A percentile compares a stretch with the other conserved stretches of the same genome.
These are phyloP conservation scores for Endoconidiophora polonica DNA, from an alignment of 2,329 filamentous ascomycete species.

Conservation along the genomic window DNA sequence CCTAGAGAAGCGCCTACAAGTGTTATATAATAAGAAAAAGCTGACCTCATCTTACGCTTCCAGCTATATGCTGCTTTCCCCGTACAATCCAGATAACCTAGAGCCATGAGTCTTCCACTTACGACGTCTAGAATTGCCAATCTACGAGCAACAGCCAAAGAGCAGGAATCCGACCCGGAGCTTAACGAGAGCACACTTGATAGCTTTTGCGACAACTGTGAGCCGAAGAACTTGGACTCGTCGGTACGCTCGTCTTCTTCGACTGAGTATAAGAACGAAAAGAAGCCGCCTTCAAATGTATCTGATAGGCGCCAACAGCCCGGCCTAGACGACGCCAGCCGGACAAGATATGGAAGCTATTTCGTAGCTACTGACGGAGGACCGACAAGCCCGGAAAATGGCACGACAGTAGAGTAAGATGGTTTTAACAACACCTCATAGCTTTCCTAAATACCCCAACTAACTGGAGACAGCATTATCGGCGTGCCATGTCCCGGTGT, in stretches of 20 bases:
- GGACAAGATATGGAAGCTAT: not conserved
- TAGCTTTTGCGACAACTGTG: not conserved
- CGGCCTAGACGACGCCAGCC: too few relatives aligned
- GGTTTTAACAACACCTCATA: not conserved
- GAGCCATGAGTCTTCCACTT: too few relatives aligned
- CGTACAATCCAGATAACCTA: too few relatives aligned
- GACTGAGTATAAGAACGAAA: too few relatives aligned
- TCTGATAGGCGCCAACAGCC: too few relatives aligned
- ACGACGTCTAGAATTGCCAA: not conserved
- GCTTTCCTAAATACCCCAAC: not conserved
- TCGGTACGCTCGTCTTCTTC: too few relatives aligned
- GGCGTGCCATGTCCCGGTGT: conserved; percentile 37
- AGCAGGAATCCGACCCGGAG: not conserved
- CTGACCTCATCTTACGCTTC: too few relatives aligned
- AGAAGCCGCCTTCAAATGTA: too few relatives aligned
- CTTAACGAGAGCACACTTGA: not conserved
- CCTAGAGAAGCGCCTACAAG: too few relatives aligned
- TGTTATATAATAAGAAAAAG: too few relatives aligned
- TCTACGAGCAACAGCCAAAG: not conserved
- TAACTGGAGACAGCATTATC: conserved; percentile 22
- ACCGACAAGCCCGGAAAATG: not conserved
- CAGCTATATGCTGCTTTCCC: too few relatives aligned
- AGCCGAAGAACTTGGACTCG: too few relatives aligned
- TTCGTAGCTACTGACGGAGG: conserved; percentile 5
- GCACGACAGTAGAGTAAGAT: conserved; percentile 7